These are phyloP conservation scores for Chalciporus piperatus DNA, from an alignment of 768 basidiomycete species.

Conservation along the genomic window DNA sequence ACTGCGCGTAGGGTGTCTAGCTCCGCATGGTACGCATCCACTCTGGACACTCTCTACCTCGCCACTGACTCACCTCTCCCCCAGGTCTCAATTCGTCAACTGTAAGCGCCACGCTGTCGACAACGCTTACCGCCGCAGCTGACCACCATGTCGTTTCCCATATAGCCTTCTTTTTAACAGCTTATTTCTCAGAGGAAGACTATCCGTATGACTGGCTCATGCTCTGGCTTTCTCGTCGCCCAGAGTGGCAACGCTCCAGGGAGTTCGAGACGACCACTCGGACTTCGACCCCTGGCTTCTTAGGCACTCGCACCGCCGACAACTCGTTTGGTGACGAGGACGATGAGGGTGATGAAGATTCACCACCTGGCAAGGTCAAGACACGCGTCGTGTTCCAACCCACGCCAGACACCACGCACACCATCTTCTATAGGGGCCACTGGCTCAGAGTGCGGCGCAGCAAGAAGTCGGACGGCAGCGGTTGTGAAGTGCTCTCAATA, in stretches of 20 bases:
- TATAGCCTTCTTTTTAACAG: constrained; percentile 81
- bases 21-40: constrained; percentile 64
- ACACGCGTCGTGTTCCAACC: constrained; percentile 88
- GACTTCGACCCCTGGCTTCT: constrained; percentile 58
- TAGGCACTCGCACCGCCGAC: constrained; percentile 43
- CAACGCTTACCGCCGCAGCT: constrained; percentile 5
- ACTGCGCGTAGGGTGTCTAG: constrained; percentile 80
- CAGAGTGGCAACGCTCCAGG: constrained; percentile 86
- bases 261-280: constrained; percentile 89
- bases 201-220: constrained; percentile 91
- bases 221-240: constrained; percentile 82
- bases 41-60: not conserved
- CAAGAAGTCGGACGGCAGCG: constrained; percentile 65
- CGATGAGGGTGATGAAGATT: constrained; percentile 45
- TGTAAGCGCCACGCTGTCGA: constrained; percentile 47
- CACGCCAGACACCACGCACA: constrained; percentile 84
- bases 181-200: constrained; percentile 88
- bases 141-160: not conserved
- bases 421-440: constrained; percentile 82
- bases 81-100: constrained; percentile 82
- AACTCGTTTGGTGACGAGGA: constrained; percentile 55
- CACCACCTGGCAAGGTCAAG: constrained; percentile 58
- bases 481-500: constrained; percentile 74
- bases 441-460: constrained; percentile 76
- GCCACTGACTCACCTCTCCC: constrained; percentile 10